Conservation (phyloP, 2,329 filamentous ascomycete species). For the Monosporascus sp. region DNA sequence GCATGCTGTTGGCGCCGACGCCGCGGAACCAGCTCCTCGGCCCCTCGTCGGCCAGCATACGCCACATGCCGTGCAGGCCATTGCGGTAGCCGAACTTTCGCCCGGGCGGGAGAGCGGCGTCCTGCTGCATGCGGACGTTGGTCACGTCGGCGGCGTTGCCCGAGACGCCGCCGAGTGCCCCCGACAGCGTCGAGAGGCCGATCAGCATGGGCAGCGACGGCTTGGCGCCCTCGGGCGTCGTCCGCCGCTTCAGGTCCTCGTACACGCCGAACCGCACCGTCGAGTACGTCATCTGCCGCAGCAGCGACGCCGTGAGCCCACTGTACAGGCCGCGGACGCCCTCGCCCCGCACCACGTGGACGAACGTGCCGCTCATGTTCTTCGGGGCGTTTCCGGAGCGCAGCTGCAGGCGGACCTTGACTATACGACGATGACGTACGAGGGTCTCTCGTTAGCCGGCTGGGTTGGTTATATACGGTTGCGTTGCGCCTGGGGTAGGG, state of each 20-base stretch:
- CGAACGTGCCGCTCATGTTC: conserved; percentile 80
- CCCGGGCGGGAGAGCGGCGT: conserved; percentile 65
- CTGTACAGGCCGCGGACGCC: conserved; percentile 79
- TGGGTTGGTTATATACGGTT: no score
- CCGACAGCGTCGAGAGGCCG: conserved; percentile 75
- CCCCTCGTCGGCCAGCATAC: conserved; percentile 86
- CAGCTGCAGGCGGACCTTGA: conserved; percentile 78
- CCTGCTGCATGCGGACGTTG: conserved; percentile 98
- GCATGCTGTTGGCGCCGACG: conserved; percentile 74
- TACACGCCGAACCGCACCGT: conserved; percentile 96
- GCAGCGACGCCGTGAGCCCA: conserved; percentile 84
- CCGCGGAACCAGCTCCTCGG: conserved; percentile 72
- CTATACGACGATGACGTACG: conserved; percentile 26
- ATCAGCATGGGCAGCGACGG: conserved; percentile 74
- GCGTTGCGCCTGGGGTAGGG: no score
- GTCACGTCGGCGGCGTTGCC: conserved; percentile 95
- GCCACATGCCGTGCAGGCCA: conserved; percentile 77
- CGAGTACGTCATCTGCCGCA: conserved; percentile 93
- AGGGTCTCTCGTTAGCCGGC: no score
- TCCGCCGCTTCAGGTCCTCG: conserved; percentile 77
- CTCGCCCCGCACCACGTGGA: conserved; percentile 70
- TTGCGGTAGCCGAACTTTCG: conserved; percentile 84
- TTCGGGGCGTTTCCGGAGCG: conserved; percentile 69
- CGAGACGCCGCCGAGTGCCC: conserved; percentile 80
- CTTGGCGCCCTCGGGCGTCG: conserved; percentile 41